Evolutionary conservation across 306 rosid genomes (phyloP), one percentile per base, ranked within the genome.

Genomic region (Carpinus fangiana): DNA sequence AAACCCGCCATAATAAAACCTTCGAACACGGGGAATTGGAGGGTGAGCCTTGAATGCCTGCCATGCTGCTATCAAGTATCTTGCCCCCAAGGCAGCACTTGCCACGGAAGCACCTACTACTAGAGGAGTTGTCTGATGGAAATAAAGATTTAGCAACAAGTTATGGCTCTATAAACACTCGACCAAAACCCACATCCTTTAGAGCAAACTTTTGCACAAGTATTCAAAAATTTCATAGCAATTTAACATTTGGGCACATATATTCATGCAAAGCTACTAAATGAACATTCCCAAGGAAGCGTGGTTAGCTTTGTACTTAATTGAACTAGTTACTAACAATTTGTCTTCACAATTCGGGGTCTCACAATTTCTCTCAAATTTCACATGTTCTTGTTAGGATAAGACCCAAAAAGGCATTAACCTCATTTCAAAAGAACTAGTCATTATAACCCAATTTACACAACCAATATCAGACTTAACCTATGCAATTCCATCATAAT

Each of bases 1-100:
- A 73, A 82, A 82, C 13, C 85, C 85, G 31, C 85, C 85, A 18
- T 62, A 72, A 73, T 82, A 82, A 77, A 77, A 82, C 46, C 68
- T 82, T 55, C 75, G 74, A 56, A 3, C 57, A 41, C 75, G 75
- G 16, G 82, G 79, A 18, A 48, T 18, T 6, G 13, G n/a, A 28
- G 78, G 65, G 26, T 78, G 43, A 72, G 85, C 47, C 73, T 72
- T 72, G 64, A 82, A 64, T 16, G 64, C 78, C 45, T 77, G 65
- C 85, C 85, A 82, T 45, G 70, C 74, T n/a, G 70, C 45, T 47
- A 82, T 73, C 78, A 82, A 54, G 62, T 72, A 82, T 77, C 74
- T 82, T 73, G 78, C 78, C 5, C 79, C 85, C 41, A 77, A 31
- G 21, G 85, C 85, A 43, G 85, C 82, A 36, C 82, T 78, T 31